Percentiles rank a stretch among this genome's conserved stretches.
phyloP scores from a whole-genome alignment of 2,329 filamentous ascomycete species.

The Colletotrichum sp. region DNA sequence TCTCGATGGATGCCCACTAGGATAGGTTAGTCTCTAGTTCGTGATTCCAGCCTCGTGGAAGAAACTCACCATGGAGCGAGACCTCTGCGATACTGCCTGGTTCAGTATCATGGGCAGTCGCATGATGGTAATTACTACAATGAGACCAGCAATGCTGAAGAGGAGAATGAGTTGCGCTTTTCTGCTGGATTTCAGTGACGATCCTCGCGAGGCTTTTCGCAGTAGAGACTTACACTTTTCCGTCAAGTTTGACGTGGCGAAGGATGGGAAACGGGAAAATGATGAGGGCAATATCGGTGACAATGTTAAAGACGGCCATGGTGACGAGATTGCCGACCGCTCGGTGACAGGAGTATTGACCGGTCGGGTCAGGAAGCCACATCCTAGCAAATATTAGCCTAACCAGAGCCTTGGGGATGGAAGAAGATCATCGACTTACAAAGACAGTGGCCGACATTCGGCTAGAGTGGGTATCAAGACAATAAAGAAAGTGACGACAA shows the following conservation, averaged over 20 bases:
- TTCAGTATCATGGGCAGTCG: slow-evolving; percentile 33
- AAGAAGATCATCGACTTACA: slow-evolving; percentile 11
- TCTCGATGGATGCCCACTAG: slow-evolving; percentile 37
- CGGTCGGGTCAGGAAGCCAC: slow-evolving; percentile 4
- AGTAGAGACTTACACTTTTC: slow-evolving; percentile 16
- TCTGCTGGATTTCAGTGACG: slow-evolving; percentile 3
- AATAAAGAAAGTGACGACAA: slow-evolving; percentile 29
- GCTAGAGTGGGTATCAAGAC: slow-evolving; percentile 30
- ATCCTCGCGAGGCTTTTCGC: too few species aligned
- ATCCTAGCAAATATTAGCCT: neutral
- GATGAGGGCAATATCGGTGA: slow-evolving; percentile 33
- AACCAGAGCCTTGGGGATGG: accelerated
- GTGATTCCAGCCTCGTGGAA: neutral
- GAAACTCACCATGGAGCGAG: slow-evolving; percentile 29
- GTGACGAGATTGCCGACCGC: slow-evolving; percentile 31
- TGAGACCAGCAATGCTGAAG: slow-evolving; percentile 30
- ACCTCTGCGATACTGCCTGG: slow-evolving; percentile 30
- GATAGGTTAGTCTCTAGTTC: neutral
- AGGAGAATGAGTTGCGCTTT: slow-evolving; percentile 27
- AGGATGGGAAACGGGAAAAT: slow-evolving; percentile 35
- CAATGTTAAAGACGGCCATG: slow-evolving; percentile 34
- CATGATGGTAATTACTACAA: slow-evolving; percentile 33
- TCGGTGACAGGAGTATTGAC: slow-evolving; percentile 25
- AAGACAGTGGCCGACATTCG: slow-evolving; percentile 30
- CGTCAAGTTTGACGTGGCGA: slow-evolving; percentile 24